Percentiles rank a stretch among this genome's conserved stretches.
Conservation (phyloP, 2,329 filamentous ascomycete genomes). For the Clarireedia sp. region DNA sequence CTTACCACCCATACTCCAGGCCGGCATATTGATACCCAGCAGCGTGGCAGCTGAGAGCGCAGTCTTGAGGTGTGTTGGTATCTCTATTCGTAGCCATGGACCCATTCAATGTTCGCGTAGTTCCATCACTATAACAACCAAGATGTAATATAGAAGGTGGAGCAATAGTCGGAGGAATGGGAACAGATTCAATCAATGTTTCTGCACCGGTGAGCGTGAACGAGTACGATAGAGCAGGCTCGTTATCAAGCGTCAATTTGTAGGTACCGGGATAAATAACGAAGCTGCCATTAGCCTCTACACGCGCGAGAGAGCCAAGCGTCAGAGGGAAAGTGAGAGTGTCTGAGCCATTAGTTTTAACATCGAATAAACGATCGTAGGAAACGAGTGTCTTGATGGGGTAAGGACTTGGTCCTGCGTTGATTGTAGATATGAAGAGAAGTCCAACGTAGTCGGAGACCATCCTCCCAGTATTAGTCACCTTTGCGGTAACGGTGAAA, state of each 20-base stretch:
- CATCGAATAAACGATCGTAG: conserved; percentile 34
- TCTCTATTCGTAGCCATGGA: too few species aligned
- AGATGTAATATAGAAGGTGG: too few species aligned
- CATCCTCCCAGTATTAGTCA: conserved; percentile 40
- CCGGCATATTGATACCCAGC: too few species aligned
- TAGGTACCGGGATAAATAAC: conserved; percentile 48
- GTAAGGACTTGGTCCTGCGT: conserved; percentile 40
- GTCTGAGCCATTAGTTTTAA: conserved; percentile 24
- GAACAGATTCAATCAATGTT: too few species aligned
- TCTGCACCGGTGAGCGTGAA: too few species aligned
- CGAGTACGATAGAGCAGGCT: too few species aligned
- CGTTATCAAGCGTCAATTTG: conserved; percentile 35
- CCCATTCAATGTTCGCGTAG: too few species aligned
- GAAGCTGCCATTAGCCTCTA: conserved; percentile 41
- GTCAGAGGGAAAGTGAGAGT: conserved; percentile 35
- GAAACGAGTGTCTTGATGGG: conserved; percentile 45
- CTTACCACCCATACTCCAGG: too few species aligned
- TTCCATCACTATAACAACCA: too few species aligned
- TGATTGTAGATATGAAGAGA: conserved; percentile 38
- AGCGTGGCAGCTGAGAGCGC: too few species aligned
- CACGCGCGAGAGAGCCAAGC: conserved; percentile 42
- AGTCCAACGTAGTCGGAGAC: conserved; percentile 46
- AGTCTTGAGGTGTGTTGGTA: too few species aligned
- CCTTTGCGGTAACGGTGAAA: conserved; percentile 28
- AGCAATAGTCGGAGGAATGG: too few species aligned